These are phyloP conservation scores for Alternaria burnsii DNA, from an alignment of 2,329 filamentous ascomycete genomes.

Conservation along the genomic window DNA sequence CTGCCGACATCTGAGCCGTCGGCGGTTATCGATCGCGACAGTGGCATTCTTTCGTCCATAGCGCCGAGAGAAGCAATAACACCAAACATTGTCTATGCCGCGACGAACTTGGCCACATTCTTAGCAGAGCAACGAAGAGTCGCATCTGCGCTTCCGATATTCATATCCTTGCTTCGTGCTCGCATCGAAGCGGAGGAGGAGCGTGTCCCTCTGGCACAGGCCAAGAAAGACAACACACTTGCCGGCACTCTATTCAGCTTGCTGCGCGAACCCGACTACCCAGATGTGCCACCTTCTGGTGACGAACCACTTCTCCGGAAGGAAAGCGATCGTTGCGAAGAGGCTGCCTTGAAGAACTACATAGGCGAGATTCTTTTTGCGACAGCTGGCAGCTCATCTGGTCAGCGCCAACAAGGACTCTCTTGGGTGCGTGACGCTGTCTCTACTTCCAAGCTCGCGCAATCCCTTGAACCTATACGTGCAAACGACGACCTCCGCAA, in stretches of 20 bases:
- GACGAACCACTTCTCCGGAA: constrained; percentile 71
- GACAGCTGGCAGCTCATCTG: constrained; percentile 57
- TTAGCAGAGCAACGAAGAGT: constrained; percentile 75
- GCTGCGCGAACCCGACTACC: constrained; percentile 68
- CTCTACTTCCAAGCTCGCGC: constrained; percentile 70
- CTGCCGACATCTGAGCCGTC: constrained; percentile 54
- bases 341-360: constrained; percentile 85
- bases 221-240: constrained; percentile 36
- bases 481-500: constrained; percentile 56
- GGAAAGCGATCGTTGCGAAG: constrained; percentile 75
- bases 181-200: constrained; percentile 67
- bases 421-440: constrained; percentile 92
- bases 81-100: constrained; percentile 75
- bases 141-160: constrained; percentile 77
- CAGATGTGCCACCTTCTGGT: constrained; percentile 74
- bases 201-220: constrained; percentile 29
- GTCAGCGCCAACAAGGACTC: constrained; percentile 68
- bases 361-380: constrained; percentile 94
- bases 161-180: constrained; percentile 83
- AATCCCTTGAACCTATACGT: constrained; percentile 59
- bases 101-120: constrained; percentile 81
- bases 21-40: constrained; percentile 67
- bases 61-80: constrained; percentile 64
- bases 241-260: constrained; percentile 41
- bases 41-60: constrained; percentile 67